Evolutionary conservation across 441 rosid genomes (phyloP).

Genomic region (Brassica hybrid): DNA sequence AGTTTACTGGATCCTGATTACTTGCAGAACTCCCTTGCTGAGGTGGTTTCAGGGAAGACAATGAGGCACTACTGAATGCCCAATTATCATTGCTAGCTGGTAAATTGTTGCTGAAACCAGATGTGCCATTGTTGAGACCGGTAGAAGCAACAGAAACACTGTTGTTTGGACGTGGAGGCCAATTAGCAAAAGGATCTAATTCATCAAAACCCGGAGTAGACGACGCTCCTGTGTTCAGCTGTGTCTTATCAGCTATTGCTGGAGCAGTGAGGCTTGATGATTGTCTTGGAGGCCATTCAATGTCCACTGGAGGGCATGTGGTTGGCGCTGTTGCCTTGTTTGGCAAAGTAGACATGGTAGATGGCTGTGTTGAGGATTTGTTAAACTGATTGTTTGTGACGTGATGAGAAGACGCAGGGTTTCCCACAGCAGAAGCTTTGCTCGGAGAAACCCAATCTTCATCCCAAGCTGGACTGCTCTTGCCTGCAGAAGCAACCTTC

Average conservation of each 20-base stretch:
- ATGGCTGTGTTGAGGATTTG: too few species aligned
- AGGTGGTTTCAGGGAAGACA: conserved; percentile 43
- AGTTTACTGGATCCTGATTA: conserved; percentile 46
- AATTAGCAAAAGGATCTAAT: conserved; percentile 77
- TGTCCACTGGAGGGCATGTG: too few species aligned
- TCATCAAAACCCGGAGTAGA: conserved; percentile 60
- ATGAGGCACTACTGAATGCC: conserved; percentile 54
- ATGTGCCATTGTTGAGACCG: conserved; percentile 54
- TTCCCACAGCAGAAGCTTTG: conserved; percentile 42
- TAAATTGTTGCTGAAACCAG: conserved; percentile 40
- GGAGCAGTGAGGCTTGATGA: too few species aligned
- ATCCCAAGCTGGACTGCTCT: conserved; percentile 69
- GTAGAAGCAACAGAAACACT: conserved; percentile 45
- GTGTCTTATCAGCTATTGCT: too few species aligned
- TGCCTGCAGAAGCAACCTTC: conserved; percentile 48
- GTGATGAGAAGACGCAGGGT: not conserved
- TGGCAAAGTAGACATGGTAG: too few species aligned
- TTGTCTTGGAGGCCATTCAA: too few species aligned
- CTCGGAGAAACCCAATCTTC: conserved; percentile 77
- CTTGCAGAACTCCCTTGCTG: conserved; percentile 44
- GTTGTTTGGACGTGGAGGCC: conserved; percentile 71
- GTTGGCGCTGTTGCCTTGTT: too few species aligned
- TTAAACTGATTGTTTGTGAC: too few species aligned
- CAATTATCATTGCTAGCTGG: conserved; percentile 45
- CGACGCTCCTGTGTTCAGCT: too few species aligned